A percentile compares a stretch with the other conserved stretches of the same genome.
These are phyloP conservation scores for Anethum foeniculum DNA, from an alignment of 140 eudicot genomes.

Conservation along the genomic window DNA sequence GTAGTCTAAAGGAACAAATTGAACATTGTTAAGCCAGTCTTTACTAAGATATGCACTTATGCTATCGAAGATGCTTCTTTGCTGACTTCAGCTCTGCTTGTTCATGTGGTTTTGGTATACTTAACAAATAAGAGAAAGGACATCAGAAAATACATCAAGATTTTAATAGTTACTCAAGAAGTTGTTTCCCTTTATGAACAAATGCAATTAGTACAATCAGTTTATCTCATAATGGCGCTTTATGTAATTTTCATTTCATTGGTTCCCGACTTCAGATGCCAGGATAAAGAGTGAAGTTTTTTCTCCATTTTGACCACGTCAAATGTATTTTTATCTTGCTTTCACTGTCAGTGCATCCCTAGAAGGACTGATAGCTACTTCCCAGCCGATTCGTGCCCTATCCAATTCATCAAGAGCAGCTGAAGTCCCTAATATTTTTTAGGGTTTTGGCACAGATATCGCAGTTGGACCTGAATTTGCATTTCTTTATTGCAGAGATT, in stretches of 20 bases:
- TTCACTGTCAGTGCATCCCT: conserved; percentile 77
- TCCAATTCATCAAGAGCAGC: conserved; percentile 69
- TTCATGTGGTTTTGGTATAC: background rate
- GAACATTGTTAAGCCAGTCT: background rate
- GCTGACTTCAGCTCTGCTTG: background rate
- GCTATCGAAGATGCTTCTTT: background rate
- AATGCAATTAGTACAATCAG: background rate
- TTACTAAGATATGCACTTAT: background rate
- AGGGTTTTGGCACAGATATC: conserved; percentile 73
- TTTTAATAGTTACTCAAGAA: conserved; percentile 9
- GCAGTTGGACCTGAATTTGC: conserved; percentile 73
- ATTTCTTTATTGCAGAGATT: conserved; percentile 64
- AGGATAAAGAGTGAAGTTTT: conserved; percentile 92
- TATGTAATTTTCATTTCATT: conserved; percentile 23
- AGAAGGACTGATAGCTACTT: conserved; percentile 70
- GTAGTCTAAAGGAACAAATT: background rate
- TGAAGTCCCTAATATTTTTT: conserved; percentile 47
- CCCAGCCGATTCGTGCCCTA: conserved; percentile 68
- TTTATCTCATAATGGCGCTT: conserved; percentile 8
- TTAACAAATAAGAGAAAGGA: conserved; percentile 8
- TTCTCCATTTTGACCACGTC: conserved; percentile 73
- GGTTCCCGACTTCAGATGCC: conserved; percentile 68
- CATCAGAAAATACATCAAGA: background rate
- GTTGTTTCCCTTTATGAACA: background rate
- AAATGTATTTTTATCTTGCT: conserved; percentile 88